These are phyloP conservation scores for Pseudogymnoascus sp. DNA, from an alignment of 2,329 filamentous ascomycete species.

Conservation along the genomic window DNA sequence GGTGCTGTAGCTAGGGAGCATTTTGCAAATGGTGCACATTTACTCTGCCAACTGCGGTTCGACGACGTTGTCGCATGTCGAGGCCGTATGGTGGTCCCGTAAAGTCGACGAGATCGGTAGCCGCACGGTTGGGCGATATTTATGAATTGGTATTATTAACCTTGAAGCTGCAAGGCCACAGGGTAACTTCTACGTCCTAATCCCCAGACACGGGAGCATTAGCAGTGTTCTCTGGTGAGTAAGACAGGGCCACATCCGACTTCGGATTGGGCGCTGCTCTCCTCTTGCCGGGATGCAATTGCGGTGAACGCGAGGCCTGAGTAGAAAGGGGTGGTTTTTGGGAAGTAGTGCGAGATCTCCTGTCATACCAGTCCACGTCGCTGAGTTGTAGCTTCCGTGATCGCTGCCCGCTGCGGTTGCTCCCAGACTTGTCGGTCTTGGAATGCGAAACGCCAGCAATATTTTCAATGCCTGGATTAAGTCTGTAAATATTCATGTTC, in stretches of 20 bases:
- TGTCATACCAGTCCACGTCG: slow-evolving; percentile 89
- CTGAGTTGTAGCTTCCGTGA: slow-evolving; percentile 87
- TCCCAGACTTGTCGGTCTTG: slow-evolving; percentile 29
- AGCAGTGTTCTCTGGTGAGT: slow-evolving; percentile 1
- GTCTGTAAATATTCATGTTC: slow-evolving; percentile 44
- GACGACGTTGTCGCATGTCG: background rate
- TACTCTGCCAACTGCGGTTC: background rate
- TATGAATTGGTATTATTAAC: background rate
- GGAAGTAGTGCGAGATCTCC: slow-evolving; percentile 9
- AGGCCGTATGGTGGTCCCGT: background rate
- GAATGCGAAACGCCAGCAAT: slow-evolving; percentile 31
- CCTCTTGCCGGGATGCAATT: background rate
- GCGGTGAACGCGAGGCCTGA: background rate
- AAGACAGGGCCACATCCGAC: background rate
- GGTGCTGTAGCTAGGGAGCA: background rate
- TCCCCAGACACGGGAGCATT: slow-evolving; percentile 4
- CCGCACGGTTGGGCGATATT: background rate
- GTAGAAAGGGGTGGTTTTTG: background rate
- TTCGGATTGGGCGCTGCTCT: slow-evolving; percentile 1
- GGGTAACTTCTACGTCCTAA: slow-evolving; percentile 7
- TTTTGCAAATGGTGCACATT: background rate
- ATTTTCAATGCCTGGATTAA: slow-evolving; percentile 49
- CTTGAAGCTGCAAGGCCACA: slow-evolving; percentile 3
- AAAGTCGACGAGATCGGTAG: background rate
- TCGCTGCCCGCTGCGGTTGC: slow-evolving; percentile 59